Percentiles rank a stretch among this genome's conserved stretches.
phyloP scores from a whole-genome alignment of 2,329 filamentous ascomycete genomes.

The Paecilomyces dactylethromorphus region DNA sequence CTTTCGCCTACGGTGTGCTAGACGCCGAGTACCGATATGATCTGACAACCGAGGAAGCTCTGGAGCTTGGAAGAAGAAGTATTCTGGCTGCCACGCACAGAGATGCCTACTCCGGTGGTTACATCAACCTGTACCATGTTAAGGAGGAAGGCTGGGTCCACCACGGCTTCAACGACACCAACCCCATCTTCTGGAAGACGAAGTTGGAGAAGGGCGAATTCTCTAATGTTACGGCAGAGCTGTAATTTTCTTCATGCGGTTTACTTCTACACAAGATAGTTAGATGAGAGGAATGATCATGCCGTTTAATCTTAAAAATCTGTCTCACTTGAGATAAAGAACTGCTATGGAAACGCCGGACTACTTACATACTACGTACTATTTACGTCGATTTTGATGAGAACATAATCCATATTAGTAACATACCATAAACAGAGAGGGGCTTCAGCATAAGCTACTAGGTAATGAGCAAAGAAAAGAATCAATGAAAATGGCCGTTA shows the following conservation, averaged over 20 bases:
- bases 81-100: conserved; percentile 94
- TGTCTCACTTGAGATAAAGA: background rate
- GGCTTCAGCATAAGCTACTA: background rate
- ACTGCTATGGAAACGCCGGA: background rate
- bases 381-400: too few relatives aligned
- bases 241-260: conserved; percentile 30
- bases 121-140: conserved; percentile 97
- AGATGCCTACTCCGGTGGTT: conserved; percentile 97
- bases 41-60: conserved; percentile 74
- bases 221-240: conserved; percentile 78
- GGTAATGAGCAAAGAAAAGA: too few relatives aligned
- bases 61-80: conserved; percentile 84
- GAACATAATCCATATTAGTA: background rate
- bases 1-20: conserved; percentile 95
- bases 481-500: too few relatives aligned
- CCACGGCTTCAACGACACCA: conserved; percentile 96
- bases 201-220: conserved; percentile 99
- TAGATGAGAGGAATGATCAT: background rate
- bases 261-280: background rate
- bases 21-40: conserved; percentile 95
- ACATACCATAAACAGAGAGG: background rate
- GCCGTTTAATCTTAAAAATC: background rate
- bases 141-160: conserved; percentile 99
- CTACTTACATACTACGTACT: background rate
- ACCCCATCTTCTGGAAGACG: conserved; percentile 99